phyloP scores from a whole-genome alignment of 257 asterid genomes.

The Anisodus acutangulus region DNA sequence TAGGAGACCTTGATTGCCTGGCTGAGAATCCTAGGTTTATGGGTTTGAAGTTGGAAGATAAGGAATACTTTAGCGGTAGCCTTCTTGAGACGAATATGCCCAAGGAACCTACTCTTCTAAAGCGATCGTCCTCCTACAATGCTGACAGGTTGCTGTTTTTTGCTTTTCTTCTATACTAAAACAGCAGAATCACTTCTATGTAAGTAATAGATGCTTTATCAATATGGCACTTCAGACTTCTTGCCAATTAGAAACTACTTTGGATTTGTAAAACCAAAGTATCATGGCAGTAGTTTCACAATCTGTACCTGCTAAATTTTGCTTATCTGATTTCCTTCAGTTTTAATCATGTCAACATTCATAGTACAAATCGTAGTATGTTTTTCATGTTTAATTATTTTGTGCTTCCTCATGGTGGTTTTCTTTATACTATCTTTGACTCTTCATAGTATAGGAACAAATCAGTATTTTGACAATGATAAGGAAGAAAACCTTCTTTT shows the following conservation, averaged over 20 bases:
- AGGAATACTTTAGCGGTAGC: constrained; percentile 93
- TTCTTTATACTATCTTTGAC: neutral
- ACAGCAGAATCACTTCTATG: neutral
- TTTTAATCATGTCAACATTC: neutral
- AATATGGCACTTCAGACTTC: neutral
- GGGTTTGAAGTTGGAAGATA: constrained; percentile 74
- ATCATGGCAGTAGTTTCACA: neutral
- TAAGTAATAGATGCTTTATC: neutral
- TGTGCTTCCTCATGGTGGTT: constrained; percentile 13
- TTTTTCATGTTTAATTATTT: neutral
- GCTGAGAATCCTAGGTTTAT: constrained; percentile 67
- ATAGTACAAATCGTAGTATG: neutral
- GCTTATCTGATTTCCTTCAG: neutral
- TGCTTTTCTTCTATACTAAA: neutral
- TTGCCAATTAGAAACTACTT: neutral
- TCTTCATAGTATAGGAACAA: neutral
- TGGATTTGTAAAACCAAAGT: neutral
- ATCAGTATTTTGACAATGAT: neutral
- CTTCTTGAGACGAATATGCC: constrained; percentile 69
- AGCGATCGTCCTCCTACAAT: constrained; percentile 80
- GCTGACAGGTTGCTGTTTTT: constrained; percentile 67
- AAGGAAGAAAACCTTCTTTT: neutral
- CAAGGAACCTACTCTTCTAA: constrained; percentile 65
- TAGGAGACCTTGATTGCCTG: constrained; percentile 81
- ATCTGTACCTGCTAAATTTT: constrained; percentile 7